Conservation (phyloP, 2,329 filamentous ascomycete species). For the Fusarium goolgardi region DNA sequence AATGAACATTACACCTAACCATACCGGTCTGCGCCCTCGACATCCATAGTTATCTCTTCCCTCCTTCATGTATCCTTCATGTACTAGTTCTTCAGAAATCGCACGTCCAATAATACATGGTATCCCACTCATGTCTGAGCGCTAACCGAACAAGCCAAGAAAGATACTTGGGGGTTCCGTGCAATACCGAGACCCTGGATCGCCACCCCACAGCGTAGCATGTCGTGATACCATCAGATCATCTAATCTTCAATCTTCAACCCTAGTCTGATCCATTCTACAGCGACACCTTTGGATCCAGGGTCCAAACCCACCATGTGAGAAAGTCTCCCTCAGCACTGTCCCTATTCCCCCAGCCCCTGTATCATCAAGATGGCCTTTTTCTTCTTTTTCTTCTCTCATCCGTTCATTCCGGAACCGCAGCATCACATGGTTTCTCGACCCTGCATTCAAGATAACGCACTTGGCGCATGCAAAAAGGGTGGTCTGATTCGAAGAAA, state of each 20-base stretch:
- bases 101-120: not conserved
- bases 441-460: not conserved
- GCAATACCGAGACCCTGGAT: slow-evolving; percentile 6
- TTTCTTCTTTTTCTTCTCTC: not conserved
- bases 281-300: not conserved
- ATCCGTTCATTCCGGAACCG: not conserved
- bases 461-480: not conserved
- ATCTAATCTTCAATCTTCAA: not conserved
- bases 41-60: not conserved
- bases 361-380: not conserved
- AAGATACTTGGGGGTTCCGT: not conserved
- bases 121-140: not conserved
- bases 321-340: not conserved
- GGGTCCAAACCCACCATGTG: slow-evolving; percentile 18
- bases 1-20: not conserved
- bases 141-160: not conserved
- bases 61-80: not conserved
- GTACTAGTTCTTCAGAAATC: not conserved
- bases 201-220: not conserved
- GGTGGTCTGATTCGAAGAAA: slow-evolving; percentile 22
- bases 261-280: not conserved
- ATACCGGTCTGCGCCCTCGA: too few relatives aligned
- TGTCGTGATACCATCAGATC: slow-evolving; percentile 11
- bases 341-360: not conserved
- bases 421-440: slow-evolving; percentile 11